Conservation (phyloP, 345 rosid species). For the Angophora floribunda region DNA sequence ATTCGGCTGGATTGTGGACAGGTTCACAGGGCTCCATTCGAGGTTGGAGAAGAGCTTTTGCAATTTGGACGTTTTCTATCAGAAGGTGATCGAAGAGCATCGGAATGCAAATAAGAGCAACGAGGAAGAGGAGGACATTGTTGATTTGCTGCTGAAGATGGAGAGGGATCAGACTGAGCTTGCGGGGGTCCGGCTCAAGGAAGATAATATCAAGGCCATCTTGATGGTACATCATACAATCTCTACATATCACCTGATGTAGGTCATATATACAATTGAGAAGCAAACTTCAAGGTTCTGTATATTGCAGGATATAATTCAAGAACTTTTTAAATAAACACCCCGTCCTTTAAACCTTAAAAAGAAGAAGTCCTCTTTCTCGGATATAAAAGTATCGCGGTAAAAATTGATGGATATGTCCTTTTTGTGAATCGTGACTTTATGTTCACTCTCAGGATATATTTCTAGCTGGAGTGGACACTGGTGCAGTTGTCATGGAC, state of each 20-base stretch:
- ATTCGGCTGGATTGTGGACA: constrained; percentile 13
- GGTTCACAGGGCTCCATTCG: not conserved
- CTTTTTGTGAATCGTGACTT: not conserved
- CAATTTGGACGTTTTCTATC: not conserved
- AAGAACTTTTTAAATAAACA: not conserved
- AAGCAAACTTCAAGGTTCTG: not conserved
- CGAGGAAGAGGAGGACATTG: constrained; percentile 3
- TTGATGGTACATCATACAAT: not conserved
- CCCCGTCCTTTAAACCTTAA: too few relatives aligned
- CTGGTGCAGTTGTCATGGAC: constrained; percentile 2
- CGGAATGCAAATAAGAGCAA: not conserved
- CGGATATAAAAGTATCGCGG: not conserved
- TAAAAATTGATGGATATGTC: not conserved
- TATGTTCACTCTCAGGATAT: constrained; percentile 10
- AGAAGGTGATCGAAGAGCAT: constrained; percentile 1
- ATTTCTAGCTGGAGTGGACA: constrained; percentile 22
- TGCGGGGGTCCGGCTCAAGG: not conserved
- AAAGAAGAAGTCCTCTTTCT: not conserved
- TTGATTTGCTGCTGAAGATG: constrained; percentile 9
- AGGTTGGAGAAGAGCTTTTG: constrained; percentile 1
- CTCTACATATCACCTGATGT: not conserved
- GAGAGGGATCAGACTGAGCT: not conserved
- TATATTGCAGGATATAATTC: not conserved
- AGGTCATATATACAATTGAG: not conserved
- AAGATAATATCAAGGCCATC: constrained; percentile 3